Evolutionary conservation across 495 filamentous ascomycete genomes (phyloP).

Genomic region (Neurospora pannonica): DNA sequence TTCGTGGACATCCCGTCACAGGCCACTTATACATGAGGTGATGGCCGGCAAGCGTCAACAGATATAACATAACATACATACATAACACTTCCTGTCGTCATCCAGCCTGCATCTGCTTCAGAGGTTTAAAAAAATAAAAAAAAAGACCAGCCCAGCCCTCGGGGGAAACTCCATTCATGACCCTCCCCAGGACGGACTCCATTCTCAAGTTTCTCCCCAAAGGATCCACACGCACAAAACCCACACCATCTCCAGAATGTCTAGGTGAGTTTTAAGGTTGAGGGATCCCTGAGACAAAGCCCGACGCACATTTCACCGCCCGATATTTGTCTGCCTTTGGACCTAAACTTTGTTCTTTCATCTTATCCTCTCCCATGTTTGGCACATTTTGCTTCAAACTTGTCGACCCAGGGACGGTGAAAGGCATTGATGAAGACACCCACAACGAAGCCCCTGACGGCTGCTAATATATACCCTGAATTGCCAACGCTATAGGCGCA

Average conservation of each 20-base stretch:
- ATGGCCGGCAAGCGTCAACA: background rate
- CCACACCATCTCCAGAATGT: background rate
- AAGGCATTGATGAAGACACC: conserved; percentile 1
- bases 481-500: background rate
- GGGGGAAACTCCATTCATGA: background rate
- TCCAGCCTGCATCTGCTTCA: background rate
- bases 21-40: background rate
- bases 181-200: background rate
- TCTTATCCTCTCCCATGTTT: background rate
- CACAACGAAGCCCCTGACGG: background rate
- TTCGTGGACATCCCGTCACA: background rate
- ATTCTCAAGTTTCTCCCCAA: background rate
- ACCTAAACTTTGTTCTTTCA: background rate
- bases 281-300: background rate
- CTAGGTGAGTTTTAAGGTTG: background rate
- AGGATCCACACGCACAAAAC: background rate
- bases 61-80: background rate
- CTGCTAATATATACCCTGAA: background rate
- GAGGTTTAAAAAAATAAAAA: background rate
- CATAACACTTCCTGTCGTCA: background rate
- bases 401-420: conserved; percentile 9
- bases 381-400: conserved; percentile 2
- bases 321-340: background rate
- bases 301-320: background rate
- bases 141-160: background rate